These are phyloP conservation scores for Grifola frondosa DNA, from an alignment of 1,284 basidiomycete genomes.

Conservation along the genomic window DNA sequence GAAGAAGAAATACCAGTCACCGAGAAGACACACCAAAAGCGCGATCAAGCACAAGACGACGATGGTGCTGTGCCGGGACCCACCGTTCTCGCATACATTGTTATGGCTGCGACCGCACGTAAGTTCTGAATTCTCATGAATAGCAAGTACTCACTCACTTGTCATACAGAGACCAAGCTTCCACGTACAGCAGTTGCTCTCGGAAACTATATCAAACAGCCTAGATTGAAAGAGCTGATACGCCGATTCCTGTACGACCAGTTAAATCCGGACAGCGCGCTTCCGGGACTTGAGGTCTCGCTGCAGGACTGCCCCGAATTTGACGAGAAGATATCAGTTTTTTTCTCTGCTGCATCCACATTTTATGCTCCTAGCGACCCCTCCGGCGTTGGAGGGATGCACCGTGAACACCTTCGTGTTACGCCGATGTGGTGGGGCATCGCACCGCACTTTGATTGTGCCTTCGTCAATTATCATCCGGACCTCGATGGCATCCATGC, in stretches of 20 bases:
- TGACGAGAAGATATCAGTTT: conserved; percentile 1
- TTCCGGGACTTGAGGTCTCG: not conserved
- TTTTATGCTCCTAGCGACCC: conserved; percentile 29
- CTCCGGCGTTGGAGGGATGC: conserved; percentile 23
- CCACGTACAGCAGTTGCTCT: not conserved
- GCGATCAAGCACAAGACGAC: too few relatives aligned
- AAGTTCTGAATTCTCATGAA: too few relatives aligned
- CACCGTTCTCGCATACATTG: too few relatives aligned
- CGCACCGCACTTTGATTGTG: conserved; percentile 11
- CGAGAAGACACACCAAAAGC: too few relatives aligned
- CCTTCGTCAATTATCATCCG: conserved; percentile 3
- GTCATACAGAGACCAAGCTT: not conserved
- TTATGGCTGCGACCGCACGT: too few relatives aligned
- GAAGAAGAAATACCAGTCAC: too few relatives aligned
- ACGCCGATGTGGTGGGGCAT: conserved; percentile 15
- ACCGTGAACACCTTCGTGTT: conserved; percentile 18
- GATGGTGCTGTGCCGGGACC: too few relatives aligned
- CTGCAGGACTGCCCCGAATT: conserved; percentile 1
- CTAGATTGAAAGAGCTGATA: conserved; percentile 4
- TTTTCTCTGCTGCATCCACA: conserved; percentile 11
- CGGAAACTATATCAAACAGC: not conserved
- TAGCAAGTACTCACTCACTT: not conserved
- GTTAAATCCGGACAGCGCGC: conserved; percentile 2
- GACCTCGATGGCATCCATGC: not conserved
- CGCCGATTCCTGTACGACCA: conserved; percentile 15